Evolutionary conservation across 352 stramenopile species (phyloP).

Genomic region (Phytophthora ramorum): DNA sequence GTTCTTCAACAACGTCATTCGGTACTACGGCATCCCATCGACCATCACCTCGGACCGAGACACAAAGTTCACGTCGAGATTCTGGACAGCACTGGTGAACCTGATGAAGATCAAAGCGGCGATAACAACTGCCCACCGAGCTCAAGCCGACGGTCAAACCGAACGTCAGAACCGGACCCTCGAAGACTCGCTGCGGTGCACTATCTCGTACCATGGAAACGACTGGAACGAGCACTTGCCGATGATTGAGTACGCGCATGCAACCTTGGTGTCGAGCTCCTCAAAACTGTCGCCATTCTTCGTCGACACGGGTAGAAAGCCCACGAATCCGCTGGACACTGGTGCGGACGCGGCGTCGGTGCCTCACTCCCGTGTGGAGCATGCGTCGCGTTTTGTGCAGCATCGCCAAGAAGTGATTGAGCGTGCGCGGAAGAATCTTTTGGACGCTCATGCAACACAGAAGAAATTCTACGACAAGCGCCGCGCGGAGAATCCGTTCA

Average conservation of each 20-base stretch:
- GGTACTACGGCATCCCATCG: conserved; percentile 13
- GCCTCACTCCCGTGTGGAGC: background rate
- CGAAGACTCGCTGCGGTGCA: conserved; percentile 9
- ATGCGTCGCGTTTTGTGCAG: conserved; percentile 8
- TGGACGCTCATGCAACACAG: conserved; percentile 6
- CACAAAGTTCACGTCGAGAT: background rate
- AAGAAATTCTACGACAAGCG: conserved; percentile 16
- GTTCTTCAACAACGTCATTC: conserved; percentile 16
- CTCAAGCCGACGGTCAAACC: conserved; percentile 14
- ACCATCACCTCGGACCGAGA: conserved; percentile 1
- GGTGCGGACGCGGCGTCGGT: background rate
- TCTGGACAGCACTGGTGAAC: background rate
- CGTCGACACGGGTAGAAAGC: background rate
- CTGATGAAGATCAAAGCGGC: conserved; percentile 7
- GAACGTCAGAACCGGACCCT: conserved; percentile 15
- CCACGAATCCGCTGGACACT: conserved; percentile 4
- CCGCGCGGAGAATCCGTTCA: conserved; percentile 1
- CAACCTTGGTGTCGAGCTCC: conserved; percentile 2
- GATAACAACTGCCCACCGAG: conserved; percentile 10
- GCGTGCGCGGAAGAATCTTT: background rate
- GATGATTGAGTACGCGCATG: conserved; percentile 10
- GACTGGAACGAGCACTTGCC: conserved; percentile 8
- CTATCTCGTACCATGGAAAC: conserved; percentile 12
- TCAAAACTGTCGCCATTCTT: conserved; percentile 8
- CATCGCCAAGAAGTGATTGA: conserved; percentile 10